Base-by-base conservation (phyloP, 305 asterid species). In the Fraxinus ornus region DNA sequence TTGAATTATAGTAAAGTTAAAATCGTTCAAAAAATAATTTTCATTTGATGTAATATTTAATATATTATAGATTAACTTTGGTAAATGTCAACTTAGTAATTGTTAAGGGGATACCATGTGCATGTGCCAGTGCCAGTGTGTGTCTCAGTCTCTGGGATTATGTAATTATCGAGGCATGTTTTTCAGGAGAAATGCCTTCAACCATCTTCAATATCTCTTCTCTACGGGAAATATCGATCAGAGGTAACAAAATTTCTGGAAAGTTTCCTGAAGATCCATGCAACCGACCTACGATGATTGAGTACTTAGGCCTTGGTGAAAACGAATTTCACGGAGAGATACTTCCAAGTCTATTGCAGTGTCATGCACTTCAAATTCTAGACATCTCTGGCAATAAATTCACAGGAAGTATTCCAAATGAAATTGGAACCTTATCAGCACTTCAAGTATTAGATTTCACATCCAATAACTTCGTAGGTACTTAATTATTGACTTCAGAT, bases 361-460 rank as follows among this genome's bases (percentile, higher is more conserved):
- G 64, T 15, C 64, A 0, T 17, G 64, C 64, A n/a, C 64, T 77
- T 85, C 47, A 80, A 83, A 60, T 15, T 78, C 75, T 49, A 5
- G 1, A 12, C 75, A 33, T 86, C 19, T 22, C 13, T 0, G 0
- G 0, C 0, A 83, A 86, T 36, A 13, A 9, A 0, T 86, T 86
- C 78, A 19, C 41, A 0, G 88, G 88, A 47, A 21, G 12, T 12
- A 82, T 85, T 79, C 88, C 88, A 5, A n/a, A 0, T 33, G 73
- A 84, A 0, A 73, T 84, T 78, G 77, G 7, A 80, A 77, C 39
- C 32, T 81, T 35, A 36, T 77, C 76, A 28, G 7, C 4, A 79
- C 77, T 37, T 19, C 4, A 0, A 2, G 17, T 44, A 0, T 44
- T 44, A 44, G n/a, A 44, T 44, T 44, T 44, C 3, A 8, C 47